Conservation (phyloP, 179 eudicot species). For the Vitellaria paradoxa region DNA sequence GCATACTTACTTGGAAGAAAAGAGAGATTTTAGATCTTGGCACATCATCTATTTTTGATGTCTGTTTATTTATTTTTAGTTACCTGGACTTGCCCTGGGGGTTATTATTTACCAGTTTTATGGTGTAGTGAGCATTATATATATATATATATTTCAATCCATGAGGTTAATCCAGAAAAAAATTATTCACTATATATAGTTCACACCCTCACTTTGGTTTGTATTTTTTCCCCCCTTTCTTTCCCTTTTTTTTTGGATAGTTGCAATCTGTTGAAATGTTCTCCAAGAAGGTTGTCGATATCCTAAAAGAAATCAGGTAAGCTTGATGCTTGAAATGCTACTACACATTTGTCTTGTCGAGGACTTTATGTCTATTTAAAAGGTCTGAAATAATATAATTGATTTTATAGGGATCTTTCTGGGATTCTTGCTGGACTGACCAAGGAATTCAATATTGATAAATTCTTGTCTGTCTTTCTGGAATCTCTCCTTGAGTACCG, state of each 20-base stretch:
- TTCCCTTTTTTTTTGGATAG: constrained; percentile 15
- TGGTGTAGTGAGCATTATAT: not conserved
- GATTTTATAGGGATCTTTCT: constrained; percentile 47
- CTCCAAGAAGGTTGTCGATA: constrained; percentile 73
- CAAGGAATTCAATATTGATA: constrained; percentile 73
- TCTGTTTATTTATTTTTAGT: not conserved
- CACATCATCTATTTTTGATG: not conserved
- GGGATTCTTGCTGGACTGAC: constrained; percentile 58
- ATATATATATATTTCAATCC: too few relatives aligned
- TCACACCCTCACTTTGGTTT: constrained; percentile 14
- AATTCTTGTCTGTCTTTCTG: constrained; percentile 58
- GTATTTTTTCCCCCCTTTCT: not conserved
- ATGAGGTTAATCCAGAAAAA: too few relatives aligned
- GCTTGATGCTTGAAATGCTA: not conserved
- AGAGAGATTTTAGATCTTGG: not conserved
- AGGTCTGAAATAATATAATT: not conserved
- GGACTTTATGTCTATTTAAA: constrained; percentile 2
- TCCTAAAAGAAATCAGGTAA: constrained; percentile 53
- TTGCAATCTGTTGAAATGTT: constrained; percentile 63
- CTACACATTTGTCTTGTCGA: not conserved
- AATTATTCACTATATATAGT: not conserved
- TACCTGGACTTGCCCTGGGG: not conserved
- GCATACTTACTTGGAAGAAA: too few relatives aligned
- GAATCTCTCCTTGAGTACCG: constrained; percentile 66
- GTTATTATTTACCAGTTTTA: not conserved